Percentiles rank a stretch among this genome's conserved stretches.
Conservation (phyloP, 495 filamentous ascomycete genomes). For the Hypoxylon perforatum region DNA sequence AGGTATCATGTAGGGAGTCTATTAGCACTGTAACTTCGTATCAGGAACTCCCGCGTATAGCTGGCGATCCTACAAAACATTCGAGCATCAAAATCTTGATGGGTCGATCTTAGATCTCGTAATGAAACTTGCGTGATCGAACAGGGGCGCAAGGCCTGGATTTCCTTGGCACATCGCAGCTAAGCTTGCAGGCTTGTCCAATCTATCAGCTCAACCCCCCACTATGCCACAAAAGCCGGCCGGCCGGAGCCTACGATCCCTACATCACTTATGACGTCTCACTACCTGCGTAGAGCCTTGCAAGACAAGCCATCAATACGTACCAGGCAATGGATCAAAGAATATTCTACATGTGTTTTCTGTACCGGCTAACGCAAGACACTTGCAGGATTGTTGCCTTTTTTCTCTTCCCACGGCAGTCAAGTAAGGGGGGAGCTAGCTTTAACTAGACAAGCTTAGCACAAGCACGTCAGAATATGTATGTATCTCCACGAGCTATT, state of each 20-base stretch:
- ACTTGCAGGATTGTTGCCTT: background rate
- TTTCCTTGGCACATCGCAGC: slow-evolving; percentile 30
- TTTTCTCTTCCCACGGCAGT: slow-evolving; percentile 12
- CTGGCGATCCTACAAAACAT: slow-evolving; percentile 6
- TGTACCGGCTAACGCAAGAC: slow-evolving; percentile 7
- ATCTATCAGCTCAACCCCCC: slow-evolving; percentile 26
- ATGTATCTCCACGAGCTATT: slow-evolving; percentile 21
- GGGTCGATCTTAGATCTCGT: slow-evolving; percentile 20
- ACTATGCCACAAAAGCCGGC: slow-evolving; percentile 2
- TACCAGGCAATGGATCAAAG: background rate
- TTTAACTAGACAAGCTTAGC: slow-evolving; percentile 7
- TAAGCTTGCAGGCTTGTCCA: slow-evolving; percentile 14
- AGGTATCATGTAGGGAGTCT: too few species aligned
- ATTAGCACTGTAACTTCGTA: too few species aligned
- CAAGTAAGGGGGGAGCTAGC: slow-evolving; percentile 16
- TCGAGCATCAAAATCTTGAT: background rate
- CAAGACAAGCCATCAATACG: background rate
- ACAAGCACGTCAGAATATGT: slow-evolving; percentile 16
- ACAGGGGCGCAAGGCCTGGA: slow-evolving; percentile 20
- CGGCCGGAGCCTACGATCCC: slow-evolving; percentile 8
- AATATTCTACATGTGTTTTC: background rate
- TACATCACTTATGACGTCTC: slow-evolving; percentile 38
- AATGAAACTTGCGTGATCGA: slow-evolving; percentile 20
- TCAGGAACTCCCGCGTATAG: background rate
- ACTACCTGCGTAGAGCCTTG: background rate